Percentiles rank a stretch among this genome's conserved stretches.
Evolutionary conservation across 805 yeast species (phyloP).

Genomic region (Grigorovia yakushimaensis): DNA sequence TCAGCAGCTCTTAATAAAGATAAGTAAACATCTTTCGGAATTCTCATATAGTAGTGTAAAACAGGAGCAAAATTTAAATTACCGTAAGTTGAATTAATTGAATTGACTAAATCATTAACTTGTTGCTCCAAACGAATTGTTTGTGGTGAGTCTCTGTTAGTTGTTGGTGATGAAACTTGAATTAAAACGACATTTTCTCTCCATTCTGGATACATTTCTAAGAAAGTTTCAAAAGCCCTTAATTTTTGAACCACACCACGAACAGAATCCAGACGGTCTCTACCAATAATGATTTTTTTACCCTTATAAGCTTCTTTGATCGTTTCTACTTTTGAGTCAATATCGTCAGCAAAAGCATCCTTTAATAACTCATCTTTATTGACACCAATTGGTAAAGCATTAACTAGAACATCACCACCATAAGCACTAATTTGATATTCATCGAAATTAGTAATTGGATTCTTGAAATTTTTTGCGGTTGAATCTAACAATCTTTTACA

Average conservation of each 20-base stretch:
- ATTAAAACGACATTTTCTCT: conserved; percentile 74
- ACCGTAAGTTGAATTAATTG: conserved; percentile 80
- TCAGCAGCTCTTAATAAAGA: conserved; percentile 87
- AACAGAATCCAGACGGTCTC: conserved; percentile 86
- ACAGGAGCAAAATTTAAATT: conserved; percentile 76
- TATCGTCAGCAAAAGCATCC: conserved; percentile 38
- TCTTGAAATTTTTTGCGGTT: conserved; percentile 39
- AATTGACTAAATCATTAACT: conserved; percentile 71
- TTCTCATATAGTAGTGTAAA: conserved; percentile 83
- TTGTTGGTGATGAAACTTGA: conserved; percentile 75
- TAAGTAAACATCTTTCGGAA: conserved; percentile 78
- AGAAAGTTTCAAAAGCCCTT: conserved; percentile 79
- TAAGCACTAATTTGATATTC: conserved; percentile 46
- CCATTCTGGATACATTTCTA: conserved; percentile 91
- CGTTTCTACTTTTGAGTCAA: conserved; percentile 55
- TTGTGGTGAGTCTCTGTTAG: conserved; percentile 26
- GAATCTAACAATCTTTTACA: conserved; percentile 82
- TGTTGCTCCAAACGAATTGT: conserved; percentile 62
- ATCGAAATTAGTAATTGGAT: conserved; percentile 17
- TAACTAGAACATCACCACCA: conserved; percentile 68
- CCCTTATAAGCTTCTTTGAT: conserved; percentile 53
- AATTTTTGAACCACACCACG: conserved; percentile 91
- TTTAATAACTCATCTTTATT: conserved; percentile 60
- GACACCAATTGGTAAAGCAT: conserved; percentile 81
- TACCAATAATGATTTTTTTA: conserved; percentile 78